Percentiles rank a stretch among this genome's conserved stretches.
phyloP scores from a whole-genome alignment of 1,284 basidiomycete species.

The Sparassis latifolia region DNA sequence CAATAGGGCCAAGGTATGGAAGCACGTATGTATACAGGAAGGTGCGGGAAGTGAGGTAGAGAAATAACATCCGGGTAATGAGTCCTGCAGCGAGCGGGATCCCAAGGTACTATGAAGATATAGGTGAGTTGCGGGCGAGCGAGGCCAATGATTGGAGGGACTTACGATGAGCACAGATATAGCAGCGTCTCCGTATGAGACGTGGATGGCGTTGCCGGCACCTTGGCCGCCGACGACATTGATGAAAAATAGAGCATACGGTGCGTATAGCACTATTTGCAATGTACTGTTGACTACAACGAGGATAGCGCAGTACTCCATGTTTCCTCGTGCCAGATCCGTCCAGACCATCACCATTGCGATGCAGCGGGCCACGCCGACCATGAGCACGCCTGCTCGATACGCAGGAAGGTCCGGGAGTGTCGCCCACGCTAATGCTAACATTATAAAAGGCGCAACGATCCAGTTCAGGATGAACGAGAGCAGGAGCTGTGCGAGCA shows the following conservation, averaged over 20 bases:
- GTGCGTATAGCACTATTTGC: conserved; percentile 77
- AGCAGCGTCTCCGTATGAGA: conserved; percentile 66
- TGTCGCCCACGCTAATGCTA: conserved; percentile 79
- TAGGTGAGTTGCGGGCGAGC: neutral
- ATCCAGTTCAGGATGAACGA: conserved; percentile 82
- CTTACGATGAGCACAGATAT: conserved; percentile 69
- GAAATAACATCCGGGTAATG: conserved; percentile 56
- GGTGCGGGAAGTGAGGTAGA: conserved; percentile 38
- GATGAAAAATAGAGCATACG: conserved; percentile 72
- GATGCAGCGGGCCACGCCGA: conserved; percentile 55
- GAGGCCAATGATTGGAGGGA: neutral
- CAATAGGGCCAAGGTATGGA: conserved; percentile 63
- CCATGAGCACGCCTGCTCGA: conserved; percentile 51
- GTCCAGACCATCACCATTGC: conserved; percentile 89
- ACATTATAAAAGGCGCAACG: conserved; percentile 76
- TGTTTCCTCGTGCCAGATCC: conserved; percentile 69
- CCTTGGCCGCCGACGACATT: conserved; percentile 53
- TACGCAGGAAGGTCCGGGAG: conserved; percentile 71
- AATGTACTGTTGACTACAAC: conserved; percentile 59
- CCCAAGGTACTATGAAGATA: conserved; percentile 53
- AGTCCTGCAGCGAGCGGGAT: conserved; percentile 67
- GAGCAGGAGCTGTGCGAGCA: conserved; percentile 71
- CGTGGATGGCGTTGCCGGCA: conserved; percentile 32
- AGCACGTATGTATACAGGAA: conserved; percentile 59
- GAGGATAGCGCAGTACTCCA: conserved; percentile 72